These are phyloP conservation scores for Erigeron canadensis DNA, from an alignment of 129 eudicot species.

Conservation along the genomic window DNA sequence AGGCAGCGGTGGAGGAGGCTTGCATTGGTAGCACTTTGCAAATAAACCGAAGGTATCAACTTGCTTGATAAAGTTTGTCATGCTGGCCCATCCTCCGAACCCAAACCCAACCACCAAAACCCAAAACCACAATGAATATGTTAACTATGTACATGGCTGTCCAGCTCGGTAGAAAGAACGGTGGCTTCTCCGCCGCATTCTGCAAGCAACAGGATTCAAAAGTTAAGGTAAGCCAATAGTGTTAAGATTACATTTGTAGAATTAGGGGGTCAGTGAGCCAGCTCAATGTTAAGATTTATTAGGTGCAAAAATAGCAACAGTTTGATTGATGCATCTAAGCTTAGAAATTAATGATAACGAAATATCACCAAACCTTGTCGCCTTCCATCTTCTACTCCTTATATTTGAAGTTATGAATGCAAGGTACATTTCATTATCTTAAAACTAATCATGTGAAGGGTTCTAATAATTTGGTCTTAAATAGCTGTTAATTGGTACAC, in stretches of 20 bases:
- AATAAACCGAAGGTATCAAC: constrained; percentile 67
- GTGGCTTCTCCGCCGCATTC: constrained; percentile 84
- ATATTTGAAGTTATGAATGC: constrained; percentile 9
- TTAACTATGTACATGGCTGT: constrained; percentile 58
- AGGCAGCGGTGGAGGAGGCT: constrained; percentile 39
- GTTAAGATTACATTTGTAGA: constrained; percentile 22
- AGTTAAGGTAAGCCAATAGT: constrained; percentile 8
- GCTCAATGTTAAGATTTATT: constrained; percentile 19
- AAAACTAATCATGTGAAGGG: constrained; percentile 31
- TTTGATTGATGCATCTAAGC: constrained; percentile 30
- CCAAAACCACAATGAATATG: constrained; percentile 63
- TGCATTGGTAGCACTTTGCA: constrained; percentile 80
- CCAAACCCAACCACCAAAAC: constrained; percentile 66
- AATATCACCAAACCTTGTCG: constrained; percentile 42
- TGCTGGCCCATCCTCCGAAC: constrained; percentile 87
- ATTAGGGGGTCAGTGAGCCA: constrained; percentile 34
- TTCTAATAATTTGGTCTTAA: constrained; percentile 18
- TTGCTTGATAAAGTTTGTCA: constrained; percentile 67
- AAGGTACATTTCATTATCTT: constrained; percentile 30
- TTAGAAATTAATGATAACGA: constrained; percentile 30
- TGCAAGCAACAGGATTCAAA: constrained; percentile 31
- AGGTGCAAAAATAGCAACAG: constrained; percentile 33
- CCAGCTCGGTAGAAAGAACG: constrained; percentile 72
- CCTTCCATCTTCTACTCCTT: constrained; percentile 19
- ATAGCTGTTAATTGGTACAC: constrained; percentile 17